Evolutionary conservation across 169 alveolate species (phyloP).

Genomic region (Plasmodium ovale): DNA sequence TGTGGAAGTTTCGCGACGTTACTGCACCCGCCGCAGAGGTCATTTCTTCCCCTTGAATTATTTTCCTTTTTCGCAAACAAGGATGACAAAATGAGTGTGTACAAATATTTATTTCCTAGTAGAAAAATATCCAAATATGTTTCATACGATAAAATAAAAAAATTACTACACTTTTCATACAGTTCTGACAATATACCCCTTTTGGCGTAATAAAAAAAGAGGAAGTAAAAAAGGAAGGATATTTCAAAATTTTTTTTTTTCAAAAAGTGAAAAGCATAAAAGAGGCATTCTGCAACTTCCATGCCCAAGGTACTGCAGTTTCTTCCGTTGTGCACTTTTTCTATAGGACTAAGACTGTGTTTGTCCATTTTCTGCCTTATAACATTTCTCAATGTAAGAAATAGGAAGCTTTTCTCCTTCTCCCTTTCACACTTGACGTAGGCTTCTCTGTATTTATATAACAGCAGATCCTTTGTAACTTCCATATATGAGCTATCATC

Average conservation of each 20-base stretch:
- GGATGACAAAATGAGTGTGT: background rate
- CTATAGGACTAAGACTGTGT: background rate
- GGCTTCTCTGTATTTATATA: conserved; percentile 15
- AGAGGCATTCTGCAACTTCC: background rate
- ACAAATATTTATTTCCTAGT: conserved; percentile 1
- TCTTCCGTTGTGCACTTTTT: background rate
- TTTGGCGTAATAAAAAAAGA: conserved; percentile 21
- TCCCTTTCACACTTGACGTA: conserved; percentile 4
- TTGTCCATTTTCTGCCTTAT: background rate
- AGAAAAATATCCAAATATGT: conserved; percentile 17
- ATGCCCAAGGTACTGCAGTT: background rate
- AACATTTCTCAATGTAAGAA: background rate
- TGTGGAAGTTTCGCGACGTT: too few species aligned
- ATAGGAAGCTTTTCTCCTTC: conserved; percentile 3
- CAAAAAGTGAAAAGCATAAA: conserved; percentile 10
- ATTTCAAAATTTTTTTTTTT: conserved; percentile 9
- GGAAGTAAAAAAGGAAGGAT: conserved; percentile 23
- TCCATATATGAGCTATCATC: too few species aligned
- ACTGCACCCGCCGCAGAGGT: too few species aligned
- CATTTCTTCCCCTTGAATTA: background rate
- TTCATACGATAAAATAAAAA: conserved; percentile 17
- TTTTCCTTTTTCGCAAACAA: background rate
- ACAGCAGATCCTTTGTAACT: too few species aligned
- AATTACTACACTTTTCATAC: background rate
- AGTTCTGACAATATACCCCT: background rate